These are phyloP conservation scores for Scutellaria barbata DNA, from an alignment of 257 asterid species.

Conservation along the genomic window DNA sequence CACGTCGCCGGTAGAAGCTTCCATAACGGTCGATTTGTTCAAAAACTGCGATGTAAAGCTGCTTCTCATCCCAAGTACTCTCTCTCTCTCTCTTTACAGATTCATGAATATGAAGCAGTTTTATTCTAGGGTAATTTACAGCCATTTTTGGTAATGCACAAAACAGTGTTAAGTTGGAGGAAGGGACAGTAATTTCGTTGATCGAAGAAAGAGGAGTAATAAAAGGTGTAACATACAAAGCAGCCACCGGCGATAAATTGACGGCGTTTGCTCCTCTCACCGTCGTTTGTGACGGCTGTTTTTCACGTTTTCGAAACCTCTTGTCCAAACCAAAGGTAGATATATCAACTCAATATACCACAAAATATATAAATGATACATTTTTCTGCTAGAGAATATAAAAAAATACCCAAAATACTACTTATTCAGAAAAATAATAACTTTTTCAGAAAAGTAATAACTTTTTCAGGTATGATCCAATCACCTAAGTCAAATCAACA, in stretches of 20 bases:
- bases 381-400: too few species aligned
- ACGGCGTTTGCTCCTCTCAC: slow-evolving; percentile 67
- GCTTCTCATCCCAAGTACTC: slow-evolving; percentile 67
- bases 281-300: slow-evolving; percentile 74
- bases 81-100: too few species aligned
- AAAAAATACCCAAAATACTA: too few species aligned
- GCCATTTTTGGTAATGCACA: too few species aligned
- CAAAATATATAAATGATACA: too few species aligned
- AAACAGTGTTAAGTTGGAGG: slow-evolving; percentile 59
- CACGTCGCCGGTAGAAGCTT: slow-evolving; percentile 57
- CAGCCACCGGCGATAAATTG: slow-evolving; percentile 51
- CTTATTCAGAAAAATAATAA: too few species aligned
- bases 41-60: slow-evolving; percentile 66
- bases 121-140: too few species aligned
- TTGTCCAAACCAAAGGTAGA: slow-evolving; percentile 32
- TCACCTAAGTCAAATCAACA: too few species aligned
- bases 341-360: too few species aligned
- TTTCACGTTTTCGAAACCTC: slow-evolving; percentile 41
- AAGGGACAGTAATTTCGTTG: slow-evolving; percentile 71
- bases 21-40: slow-evolving; percentile 74
- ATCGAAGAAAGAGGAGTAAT: slow-evolving; percentile 58
- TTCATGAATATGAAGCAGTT: too few species aligned
- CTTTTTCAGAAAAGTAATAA: too few species aligned
- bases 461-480: too few species aligned
- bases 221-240: slow-evolving; percentile 70